Conservation (phyloP, 1,284 basidiomycete genomes). For the Moesziomyces globuligerus region DNA sequence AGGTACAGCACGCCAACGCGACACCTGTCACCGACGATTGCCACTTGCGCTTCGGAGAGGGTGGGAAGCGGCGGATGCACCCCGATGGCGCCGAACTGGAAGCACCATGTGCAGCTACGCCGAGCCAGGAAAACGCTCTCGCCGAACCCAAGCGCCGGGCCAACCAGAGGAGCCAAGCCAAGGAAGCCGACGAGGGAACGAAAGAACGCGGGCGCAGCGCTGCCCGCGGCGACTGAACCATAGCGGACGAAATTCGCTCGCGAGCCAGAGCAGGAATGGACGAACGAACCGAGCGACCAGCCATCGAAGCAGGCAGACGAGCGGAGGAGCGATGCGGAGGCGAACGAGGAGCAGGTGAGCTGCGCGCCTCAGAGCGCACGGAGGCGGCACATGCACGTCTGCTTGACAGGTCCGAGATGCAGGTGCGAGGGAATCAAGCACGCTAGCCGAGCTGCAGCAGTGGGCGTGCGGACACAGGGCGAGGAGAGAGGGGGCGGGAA, state of each 20-base stretch:
- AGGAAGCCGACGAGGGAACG: constrained; percentile 1
- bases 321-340: constrained; percentile 4
- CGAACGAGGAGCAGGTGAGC: constrained; percentile 15
- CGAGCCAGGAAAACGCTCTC: constrained; percentile 10
- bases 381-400: constrained; percentile 39
- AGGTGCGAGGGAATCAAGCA: constrained; percentile 41
- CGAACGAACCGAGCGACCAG: not conserved
- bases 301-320: not conserved
- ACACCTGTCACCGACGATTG: too few species aligned
- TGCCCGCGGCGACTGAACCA: not conserved
- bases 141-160: constrained; percentile 18
- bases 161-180: constrained; percentile 8
- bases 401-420: constrained; percentile 56
- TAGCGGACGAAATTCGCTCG: too few species aligned
- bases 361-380: constrained; percentile 6
- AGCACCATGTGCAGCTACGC: not conserved
- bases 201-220: too few species aligned
- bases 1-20: constrained; percentile 13
- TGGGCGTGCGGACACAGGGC: constrained; percentile 17
- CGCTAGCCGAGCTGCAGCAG: constrained; percentile 32
- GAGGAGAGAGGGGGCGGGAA: constrained; percentile 3
- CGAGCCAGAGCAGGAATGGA: constrained; percentile 6
- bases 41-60: constrained; percentile 32
- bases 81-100: not conserved
- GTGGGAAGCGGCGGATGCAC: constrained; percentile 10